These are phyloP conservation scores for Hanseniaspora hatyaiensis DNA, from an alignment of 805 yeast genomes.

Conservation along the genomic window DNA sequence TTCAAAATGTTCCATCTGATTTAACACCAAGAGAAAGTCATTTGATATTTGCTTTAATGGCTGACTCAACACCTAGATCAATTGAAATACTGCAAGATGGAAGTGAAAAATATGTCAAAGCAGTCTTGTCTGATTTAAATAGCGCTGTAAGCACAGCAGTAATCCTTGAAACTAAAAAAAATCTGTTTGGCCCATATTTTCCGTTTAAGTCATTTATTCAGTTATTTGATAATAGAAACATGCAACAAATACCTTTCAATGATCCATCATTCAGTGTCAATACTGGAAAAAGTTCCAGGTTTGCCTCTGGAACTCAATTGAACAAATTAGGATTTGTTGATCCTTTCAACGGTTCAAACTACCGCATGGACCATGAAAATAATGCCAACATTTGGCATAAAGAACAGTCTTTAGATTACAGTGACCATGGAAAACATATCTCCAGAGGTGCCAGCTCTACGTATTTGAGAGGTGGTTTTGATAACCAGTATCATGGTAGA, in stretches of 20 bases:
- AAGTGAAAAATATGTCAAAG: slow-evolving; percentile 29
- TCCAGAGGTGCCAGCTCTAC: background rate
- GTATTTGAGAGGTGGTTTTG: slow-evolving; percentile 1
- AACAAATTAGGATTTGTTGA: slow-evolving; percentile 10
- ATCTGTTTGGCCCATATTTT: slow-evolving; percentile 39
- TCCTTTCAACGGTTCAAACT: slow-evolving; percentile 5
- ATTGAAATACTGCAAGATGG: slow-evolving; percentile 30
- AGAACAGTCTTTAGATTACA: background rate
- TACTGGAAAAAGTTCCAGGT: background rate
- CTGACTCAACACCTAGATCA: slow-evolving; percentile 46
- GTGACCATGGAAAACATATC: background rate
- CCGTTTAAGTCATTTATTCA: slow-evolving; percentile 35
- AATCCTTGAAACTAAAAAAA: slow-evolving; percentile 32
- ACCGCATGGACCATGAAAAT: background rate
- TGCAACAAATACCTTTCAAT: slow-evolving; percentile 23
- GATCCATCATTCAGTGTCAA: slow-evolving; percentile 18
- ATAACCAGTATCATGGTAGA: background rate
- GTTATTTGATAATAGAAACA: slow-evolving; percentile 29
- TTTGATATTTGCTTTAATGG: slow-evolving; percentile 55
- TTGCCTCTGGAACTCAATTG: background rate
- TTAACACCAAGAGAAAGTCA: slow-evolving; percentile 54
- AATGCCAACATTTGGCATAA: slow-evolving; percentile 12
- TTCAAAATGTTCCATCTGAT: slow-evolving; percentile 53
- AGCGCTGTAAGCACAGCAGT: slow-evolving; percentile 36
- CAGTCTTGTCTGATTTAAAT: slow-evolving; percentile 36